Conservation (phyloP, 805 yeast genomes). For the Pichia manshurica region DNA sequence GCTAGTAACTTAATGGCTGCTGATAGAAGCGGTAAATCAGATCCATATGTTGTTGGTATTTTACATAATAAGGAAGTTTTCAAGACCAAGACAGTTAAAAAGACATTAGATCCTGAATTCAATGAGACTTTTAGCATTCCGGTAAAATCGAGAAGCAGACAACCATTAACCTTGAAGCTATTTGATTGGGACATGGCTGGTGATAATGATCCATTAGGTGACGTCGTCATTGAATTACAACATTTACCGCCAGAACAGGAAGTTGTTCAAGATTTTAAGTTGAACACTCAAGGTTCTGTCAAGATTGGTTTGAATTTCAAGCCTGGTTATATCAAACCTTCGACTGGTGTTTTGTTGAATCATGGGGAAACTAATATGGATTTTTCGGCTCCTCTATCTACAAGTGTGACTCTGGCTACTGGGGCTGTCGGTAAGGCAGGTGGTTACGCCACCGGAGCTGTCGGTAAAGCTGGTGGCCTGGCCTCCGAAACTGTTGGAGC, state of each 20-base stretch:
- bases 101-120: constrained; percentile 70
- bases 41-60: constrained; percentile 54
- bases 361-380: constrained; percentile 34
- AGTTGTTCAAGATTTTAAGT: constrained; percentile 40
- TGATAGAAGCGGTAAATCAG: constrained; percentile 73
- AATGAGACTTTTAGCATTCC: constrained; percentile 59
- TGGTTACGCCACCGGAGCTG: constrained; percentile 39
- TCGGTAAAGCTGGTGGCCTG: constrained; percentile 34
- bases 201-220: constrained; percentile 56
- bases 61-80: constrained; percentile 49
- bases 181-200: constrained; percentile 81
- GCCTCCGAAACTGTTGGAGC: constrained; percentile 37
- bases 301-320: constrained; percentile 47
- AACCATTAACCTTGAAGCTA: constrained; percentile 42
- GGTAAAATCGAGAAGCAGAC: constrained; percentile 56
- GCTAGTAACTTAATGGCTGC: constrained; percentile 52
- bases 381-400: constrained; percentile 13
- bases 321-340: constrained; percentile 68
- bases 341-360: constrained; percentile 41
- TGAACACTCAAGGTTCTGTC: constrained; percentile 62
- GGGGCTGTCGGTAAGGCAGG: constrained; percentile 44
- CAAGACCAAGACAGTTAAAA: constrained; percentile 59
- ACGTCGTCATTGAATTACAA: constrained; percentile 43
- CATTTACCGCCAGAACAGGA: constrained; percentile 39
- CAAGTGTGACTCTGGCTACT: constrained; percentile 24